phyloP scores from a whole-genome alignment of 75 land plant genomes.

The Pinus taeda region DNA sequence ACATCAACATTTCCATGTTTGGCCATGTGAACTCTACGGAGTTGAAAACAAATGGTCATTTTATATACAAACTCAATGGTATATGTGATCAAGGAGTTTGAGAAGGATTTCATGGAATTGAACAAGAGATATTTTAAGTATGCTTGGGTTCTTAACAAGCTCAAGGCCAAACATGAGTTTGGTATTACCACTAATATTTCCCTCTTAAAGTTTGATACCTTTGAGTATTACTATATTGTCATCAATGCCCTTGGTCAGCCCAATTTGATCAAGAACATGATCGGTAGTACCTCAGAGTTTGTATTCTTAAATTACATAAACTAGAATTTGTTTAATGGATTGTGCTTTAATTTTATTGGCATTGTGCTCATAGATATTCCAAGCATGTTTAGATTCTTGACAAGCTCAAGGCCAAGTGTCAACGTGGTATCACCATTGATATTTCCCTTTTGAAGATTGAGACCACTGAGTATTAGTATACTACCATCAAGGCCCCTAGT shows the following conservation, averaged over 20 bases:
- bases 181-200: slow-evolving; percentile 27
- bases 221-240: slow-evolving; percentile 29
- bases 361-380: background rate
- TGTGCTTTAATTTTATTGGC: too few relatives aligned
- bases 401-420: slow-evolving; percentile 20
- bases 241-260: slow-evolving; percentile 32
- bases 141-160: slow-evolving; percentile 23
- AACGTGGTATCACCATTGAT: slow-evolving; percentile 26
- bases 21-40: slow-evolving; percentile 44
- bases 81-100: slow-evolving; percentile 29
- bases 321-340: too few relatives aligned
- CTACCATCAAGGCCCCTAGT: slow-evolving; percentile 33
- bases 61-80: slow-evolving; percentile 39
- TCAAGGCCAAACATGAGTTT: slow-evolving; percentile 14
- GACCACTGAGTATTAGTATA: slow-evolving; percentile 32
- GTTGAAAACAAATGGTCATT: slow-evolving; percentile 36
- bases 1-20: slow-evolving; percentile 47
- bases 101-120: slow-evolving; percentile 27
- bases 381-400: slow-evolving; percentile 24
- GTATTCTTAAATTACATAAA: too few relatives aligned
- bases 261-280: slow-evolving; percentile 45
- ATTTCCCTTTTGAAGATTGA: slow-evolving; percentile 40
- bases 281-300: slow-evolving; percentile 19
- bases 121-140: slow-evolving; percentile 37
- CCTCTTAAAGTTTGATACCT: slow-evolving; percentile 37